Evolutionary conservation across 2,329 filamentous ascomycete species (phyloP).

Genomic region (Venturia pyrina): DNA sequence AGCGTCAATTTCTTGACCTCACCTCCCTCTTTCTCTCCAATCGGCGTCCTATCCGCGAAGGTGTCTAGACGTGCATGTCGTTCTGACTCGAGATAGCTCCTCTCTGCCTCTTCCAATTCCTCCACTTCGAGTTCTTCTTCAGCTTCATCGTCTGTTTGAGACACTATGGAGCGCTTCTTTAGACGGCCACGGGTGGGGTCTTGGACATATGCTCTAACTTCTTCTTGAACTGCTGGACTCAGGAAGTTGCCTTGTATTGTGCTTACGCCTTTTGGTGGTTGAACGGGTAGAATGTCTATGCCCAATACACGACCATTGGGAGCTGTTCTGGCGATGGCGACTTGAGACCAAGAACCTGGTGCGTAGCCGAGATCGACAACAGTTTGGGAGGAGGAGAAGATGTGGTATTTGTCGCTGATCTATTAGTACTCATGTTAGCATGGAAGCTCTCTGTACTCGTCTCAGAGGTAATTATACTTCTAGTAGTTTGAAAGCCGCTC

Average conservation of each 20-base stretch:
- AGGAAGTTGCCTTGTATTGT: constrained; percentile 94
- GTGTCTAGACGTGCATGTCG: constrained; percentile 31
- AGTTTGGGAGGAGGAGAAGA: constrained; percentile 74
- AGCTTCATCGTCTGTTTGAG: constrained; percentile 18
- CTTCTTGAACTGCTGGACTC: constrained; percentile 58
- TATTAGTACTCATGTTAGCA: constrained; percentile 32
- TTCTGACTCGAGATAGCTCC: constrained; percentile 54
- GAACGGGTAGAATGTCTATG: constrained; percentile 87
- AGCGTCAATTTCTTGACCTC: constrained; percentile 19
- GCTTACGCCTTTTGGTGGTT: constrained; percentile 83
- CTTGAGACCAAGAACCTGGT: constrained; percentile 52
- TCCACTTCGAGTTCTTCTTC: constrained; percentile 15
- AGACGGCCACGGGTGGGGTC: constrained; percentile 51
- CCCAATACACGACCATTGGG: constrained; percentile 64
- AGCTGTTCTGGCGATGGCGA: constrained; percentile 17
- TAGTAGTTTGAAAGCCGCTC: constrained; percentile 86
- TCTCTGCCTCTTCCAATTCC: constrained; percentile 21
- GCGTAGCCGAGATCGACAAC: constrained; percentile 86
- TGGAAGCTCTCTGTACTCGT: not conserved
- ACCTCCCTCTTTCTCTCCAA: constrained; percentile 11
- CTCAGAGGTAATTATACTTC: constrained; percentile 46
- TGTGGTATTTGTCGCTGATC: constrained; percentile 68
- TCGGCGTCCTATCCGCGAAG: not conserved
- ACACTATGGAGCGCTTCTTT: constrained; percentile 21
- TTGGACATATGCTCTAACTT: constrained; percentile 67